Base-by-base conservation (phyloP, 73 alveolate species). In the Blepharisma stoltei region DNA sequence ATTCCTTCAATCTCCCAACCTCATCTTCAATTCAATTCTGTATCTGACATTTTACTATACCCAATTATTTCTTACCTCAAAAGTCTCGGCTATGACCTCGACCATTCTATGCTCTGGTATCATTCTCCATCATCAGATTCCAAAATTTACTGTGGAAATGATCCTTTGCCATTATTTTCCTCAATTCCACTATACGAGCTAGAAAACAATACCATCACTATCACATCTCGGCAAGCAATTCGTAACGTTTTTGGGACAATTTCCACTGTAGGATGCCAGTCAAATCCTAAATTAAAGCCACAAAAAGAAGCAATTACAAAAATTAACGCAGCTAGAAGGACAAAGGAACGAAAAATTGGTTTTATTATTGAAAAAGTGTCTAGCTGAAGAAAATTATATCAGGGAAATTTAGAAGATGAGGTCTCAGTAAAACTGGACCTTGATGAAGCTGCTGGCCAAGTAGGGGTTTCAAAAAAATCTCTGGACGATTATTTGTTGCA, bases 341-440 rank as follows among this genome's bases (percentile, higher is more conserved):
- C 97, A 27, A 96, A 95, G 78, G 99, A 96, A 83, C 89, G 99
- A 89, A 95, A 92, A 69, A 96, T 96, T 25, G 98, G 99, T 11
- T 95, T 83, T 77, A 95, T 96, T 37, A 89, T 96, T n/a, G 99
- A 96, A 83, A 92, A 91, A 82, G 99, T 96, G 14, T 82, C 93
- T 48, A 88, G 88, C 6, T 96, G 99, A 99, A 88, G 99, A 70
- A 90, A 93, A 71, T 86, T 93, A 71, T 96, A 96, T 81, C 95
- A 93, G 87, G 99, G 98, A 14, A 85, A 80, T 50, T 71, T 82
- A 55, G 93, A 89, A 55, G 3, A 32, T 32, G 41, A 32, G 41
- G 41, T 32, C 41, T 32, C 41, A 3, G 41, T 86, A 88, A 53
- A 87, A 87, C 14, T 94, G 96, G 14, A 73, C 14, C 82, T 92